Conservation (phyloP, 805 yeast species). For the Candida vartiovaarae region DNA sequence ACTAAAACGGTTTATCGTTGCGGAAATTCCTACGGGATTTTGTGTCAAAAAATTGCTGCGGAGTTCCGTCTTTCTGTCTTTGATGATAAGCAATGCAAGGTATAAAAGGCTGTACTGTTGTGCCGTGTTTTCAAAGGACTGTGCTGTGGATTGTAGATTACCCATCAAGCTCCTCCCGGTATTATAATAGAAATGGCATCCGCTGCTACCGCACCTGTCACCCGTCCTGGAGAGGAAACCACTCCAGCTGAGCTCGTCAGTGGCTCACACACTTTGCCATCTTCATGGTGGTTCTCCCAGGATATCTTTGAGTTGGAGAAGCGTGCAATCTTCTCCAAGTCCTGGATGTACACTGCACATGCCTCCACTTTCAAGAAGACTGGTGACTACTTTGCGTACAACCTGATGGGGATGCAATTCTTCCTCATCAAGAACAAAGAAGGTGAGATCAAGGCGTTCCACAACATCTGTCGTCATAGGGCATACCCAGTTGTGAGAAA, state of each 20-base stretch:
- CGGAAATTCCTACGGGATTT: too few species aligned
- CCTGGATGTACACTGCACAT: conserved; percentile 52
- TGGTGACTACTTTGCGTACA: conserved; percentile 49
- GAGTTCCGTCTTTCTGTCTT: too few species aligned
- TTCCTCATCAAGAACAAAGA: conserved; percentile 46
- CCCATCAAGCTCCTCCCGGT: not conserved
- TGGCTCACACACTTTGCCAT: conserved; percentile 50
- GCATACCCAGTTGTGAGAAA: conserved; percentile 57
- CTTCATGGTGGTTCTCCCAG: conserved; percentile 61
- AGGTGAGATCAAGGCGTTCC: conserved; percentile 53
- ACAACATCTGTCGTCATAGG: conserved; percentile 59
- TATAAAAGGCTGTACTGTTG: too few species aligned
- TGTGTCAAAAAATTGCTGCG: too few species aligned
- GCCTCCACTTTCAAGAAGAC: conserved; percentile 45
- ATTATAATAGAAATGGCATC: conserved; percentile 1
- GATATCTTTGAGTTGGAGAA: conserved; percentile 52
- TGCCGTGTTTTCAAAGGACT: too few species aligned
- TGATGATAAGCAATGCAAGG: too few species aligned
- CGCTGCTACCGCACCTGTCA: not conserved
- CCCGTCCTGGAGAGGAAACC: not conserved
- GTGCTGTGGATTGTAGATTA: too few species aligned
- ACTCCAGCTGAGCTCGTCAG: conserved; percentile 14
- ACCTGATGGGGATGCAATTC: conserved; percentile 46
- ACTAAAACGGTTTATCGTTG: too few species aligned
- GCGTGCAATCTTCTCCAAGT: conserved; percentile 46